These are phyloP conservation scores for Bipolaris zeicola DNA, from an alignment of 2,329 filamentous ascomycete species.

Conservation along the genomic window DNA sequence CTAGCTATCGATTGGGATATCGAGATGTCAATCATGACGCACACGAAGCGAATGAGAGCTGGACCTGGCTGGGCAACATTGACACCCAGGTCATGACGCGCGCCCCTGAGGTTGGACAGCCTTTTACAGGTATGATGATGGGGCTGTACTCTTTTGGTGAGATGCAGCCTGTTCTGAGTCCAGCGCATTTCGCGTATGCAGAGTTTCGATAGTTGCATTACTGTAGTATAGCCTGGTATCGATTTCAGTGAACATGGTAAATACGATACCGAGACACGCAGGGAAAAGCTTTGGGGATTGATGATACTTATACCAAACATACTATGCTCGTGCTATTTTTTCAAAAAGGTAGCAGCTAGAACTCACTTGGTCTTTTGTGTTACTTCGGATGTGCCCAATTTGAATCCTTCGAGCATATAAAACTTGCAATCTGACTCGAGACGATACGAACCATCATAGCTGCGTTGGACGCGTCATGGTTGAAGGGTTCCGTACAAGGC, in stretches of 20 bases:
- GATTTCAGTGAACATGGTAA: background rate
- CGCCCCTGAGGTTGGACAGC: constrained; percentile 47
- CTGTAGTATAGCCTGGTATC: too few relatives aligned
- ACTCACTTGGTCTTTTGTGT: too few relatives aligned
- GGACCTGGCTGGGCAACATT: constrained; percentile 26
- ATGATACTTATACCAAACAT: too few relatives aligned
- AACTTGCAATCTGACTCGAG: too few relatives aligned
- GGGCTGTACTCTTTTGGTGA: constrained; percentile 55
- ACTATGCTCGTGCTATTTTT: too few relatives aligned
- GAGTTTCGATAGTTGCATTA: constrained; percentile 12
- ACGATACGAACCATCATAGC: too few relatives aligned
- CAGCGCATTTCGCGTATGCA: constrained; percentile 49
- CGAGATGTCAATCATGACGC: constrained; percentile 2
- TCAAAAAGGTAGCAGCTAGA: too few relatives aligned
- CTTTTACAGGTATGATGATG: constrained; percentile 55
- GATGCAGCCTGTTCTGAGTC: constrained; percentile 47
- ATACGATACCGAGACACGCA: background rate
- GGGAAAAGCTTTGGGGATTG: background rate
- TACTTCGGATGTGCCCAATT: too few relatives aligned
- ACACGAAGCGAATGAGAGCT: constrained; percentile 3
- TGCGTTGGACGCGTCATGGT: too few relatives aligned
- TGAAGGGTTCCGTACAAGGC: too few relatives aligned
- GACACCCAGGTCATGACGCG: constrained; percentile 44
- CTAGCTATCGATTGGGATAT: constrained; percentile 36
- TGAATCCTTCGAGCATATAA: too few relatives aligned